These are phyloP conservation scores for Coprinopsis cinerea DNA, from an alignment of 768 basidiomycete species.

Conservation along the genomic window DNA sequence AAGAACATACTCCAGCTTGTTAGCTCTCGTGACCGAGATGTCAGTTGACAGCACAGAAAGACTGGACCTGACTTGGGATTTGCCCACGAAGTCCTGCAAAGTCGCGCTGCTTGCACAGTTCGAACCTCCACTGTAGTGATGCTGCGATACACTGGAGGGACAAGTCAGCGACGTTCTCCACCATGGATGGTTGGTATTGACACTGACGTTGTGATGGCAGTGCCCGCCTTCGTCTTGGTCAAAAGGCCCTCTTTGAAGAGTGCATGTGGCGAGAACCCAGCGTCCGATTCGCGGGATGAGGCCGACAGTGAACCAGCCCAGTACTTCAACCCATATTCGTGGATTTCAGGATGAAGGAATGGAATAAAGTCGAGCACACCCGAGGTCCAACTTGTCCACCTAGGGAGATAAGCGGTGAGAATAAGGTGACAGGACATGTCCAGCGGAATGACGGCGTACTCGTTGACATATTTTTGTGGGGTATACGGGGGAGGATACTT, in stretches of 20 bases:
- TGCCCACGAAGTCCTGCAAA: constrained; percentile 59
- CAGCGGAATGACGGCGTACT: constrained; percentile 40
- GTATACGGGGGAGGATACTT: constrained; percentile 35
- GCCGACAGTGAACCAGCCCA: constrained; percentile 44
- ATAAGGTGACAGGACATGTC: background rate
- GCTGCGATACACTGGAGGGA: constrained; percentile 45
- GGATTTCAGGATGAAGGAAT: constrained; percentile 17
- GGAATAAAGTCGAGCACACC: constrained; percentile 37
- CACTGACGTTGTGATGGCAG: constrained; percentile 39
- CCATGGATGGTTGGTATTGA: too few species aligned
- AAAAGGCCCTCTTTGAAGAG: background rate
- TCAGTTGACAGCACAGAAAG: constrained; percentile 45
- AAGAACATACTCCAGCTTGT: constrained; percentile 51
- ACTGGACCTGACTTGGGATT: constrained; percentile 48
- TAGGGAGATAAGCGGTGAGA: constrained; percentile 14
- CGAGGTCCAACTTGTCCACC: constrained; percentile 46
- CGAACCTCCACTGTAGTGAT: constrained; percentile 52
- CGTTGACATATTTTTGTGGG: constrained; percentile 37
- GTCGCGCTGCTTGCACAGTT: constrained; percentile 46
- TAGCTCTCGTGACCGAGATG: constrained; percentile 39
- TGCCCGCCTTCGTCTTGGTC: background rate
- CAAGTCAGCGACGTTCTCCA: background rate
- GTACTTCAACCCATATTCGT: constrained; percentile 33
- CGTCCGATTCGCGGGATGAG: constrained; percentile 29
- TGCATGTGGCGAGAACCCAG: background rate